A percentile compares a stretch with the other conserved stretches of the same genome.
phyloP scores from a whole-genome alignment of 345 rosid genomes.

The Isatis tinctoria region DNA sequence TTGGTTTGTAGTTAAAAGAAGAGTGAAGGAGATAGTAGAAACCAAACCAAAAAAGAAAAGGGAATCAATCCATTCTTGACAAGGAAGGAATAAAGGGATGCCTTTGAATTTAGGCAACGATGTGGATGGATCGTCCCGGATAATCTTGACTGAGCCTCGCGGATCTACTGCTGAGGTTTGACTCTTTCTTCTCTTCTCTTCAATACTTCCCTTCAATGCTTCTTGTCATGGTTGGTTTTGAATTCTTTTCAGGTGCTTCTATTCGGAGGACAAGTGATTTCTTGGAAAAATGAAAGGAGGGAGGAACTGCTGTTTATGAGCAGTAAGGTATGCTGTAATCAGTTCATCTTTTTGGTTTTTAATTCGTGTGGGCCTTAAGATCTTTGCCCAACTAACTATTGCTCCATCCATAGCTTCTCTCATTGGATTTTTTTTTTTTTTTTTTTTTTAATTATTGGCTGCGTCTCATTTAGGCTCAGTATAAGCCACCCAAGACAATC shows the following conservation, averaged over 20 bases:
- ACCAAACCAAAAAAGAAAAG: not conserved
- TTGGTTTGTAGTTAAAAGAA: slow-evolving; percentile 38
- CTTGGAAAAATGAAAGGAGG: slow-evolving; percentile 89
- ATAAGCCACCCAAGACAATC: slow-evolving; percentile 68
- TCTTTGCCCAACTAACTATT: not conserved
- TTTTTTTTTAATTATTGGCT: not conserved
- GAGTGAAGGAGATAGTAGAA: slow-evolving; percentile 48
- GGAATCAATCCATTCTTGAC: slow-evolving; percentile 11
- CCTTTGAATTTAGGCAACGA: slow-evolving; percentile 62
- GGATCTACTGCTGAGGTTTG: slow-evolving; percentile 83
- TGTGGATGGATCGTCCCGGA: slow-evolving; percentile 59
- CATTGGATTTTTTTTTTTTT: too few relatives aligned
- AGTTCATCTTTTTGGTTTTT: not conserved
- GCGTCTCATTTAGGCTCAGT: slow-evolving; percentile 48
- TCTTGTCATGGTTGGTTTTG: not conserved
- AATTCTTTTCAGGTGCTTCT: slow-evolving; percentile 67
- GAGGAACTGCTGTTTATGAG: slow-evolving; percentile 84
- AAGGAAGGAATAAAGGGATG: slow-evolving; percentile 48
- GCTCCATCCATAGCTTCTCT: not conserved
- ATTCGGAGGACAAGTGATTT: slow-evolving; percentile 85
- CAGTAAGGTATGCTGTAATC: slow-evolving; percentile 51
- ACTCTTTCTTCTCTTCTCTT: not conserved
- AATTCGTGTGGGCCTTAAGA: not conserved
- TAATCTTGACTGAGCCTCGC: slow-evolving; percentile 69
- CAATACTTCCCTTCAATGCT: not conserved